A percentile compares a stretch with the other conserved stretches of the same genome.
These are phyloP conservation scores for Beauveria australis DNA, from an alignment of 2,329 filamentous ascomycete species.

Conservation along the genomic window DNA sequence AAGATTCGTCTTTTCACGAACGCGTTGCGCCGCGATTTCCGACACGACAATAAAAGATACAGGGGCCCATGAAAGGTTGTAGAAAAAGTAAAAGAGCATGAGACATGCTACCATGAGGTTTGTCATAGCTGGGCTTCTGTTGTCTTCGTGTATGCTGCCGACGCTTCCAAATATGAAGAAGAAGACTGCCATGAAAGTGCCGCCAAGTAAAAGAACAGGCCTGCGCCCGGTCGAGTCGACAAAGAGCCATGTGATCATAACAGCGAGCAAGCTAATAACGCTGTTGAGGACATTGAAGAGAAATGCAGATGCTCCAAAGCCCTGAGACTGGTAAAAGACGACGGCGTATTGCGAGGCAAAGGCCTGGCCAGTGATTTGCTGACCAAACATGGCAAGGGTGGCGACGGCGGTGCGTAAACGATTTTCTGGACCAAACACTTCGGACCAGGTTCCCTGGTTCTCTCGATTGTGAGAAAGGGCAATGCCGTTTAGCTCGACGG, in stretches of 20 bases:
- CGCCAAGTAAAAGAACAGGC: slow-evolving; percentile 19
- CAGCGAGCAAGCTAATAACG: slow-evolving; percentile 12
- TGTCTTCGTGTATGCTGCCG: slow-evolving; percentile 9
- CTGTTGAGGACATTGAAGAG: slow-evolving; percentile 19
- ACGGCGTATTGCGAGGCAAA: slow-evolving; percentile 22
- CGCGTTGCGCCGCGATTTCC: slow-evolving; percentile 17
- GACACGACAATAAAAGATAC: slow-evolving; percentile 21
- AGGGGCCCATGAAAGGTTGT: slow-evolving; percentile 21
- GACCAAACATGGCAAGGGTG: slow-evolving; percentile 22
- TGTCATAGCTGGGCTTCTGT: slow-evolving; percentile 3
- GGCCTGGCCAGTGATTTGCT: slow-evolving; percentile 26
- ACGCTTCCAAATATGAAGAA: slow-evolving; percentile 18
- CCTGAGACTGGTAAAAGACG: slow-evolving; percentile 23
- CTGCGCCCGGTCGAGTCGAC: slow-evolving; percentile 20
- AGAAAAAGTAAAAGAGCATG: slow-evolving; percentile 19
- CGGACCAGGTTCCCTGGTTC: slow-evolving; percentile 17
- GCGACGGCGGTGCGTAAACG: slow-evolving; percentile 18
- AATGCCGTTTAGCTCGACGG: slow-evolving; percentile 18
- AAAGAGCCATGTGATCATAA: slow-evolving; percentile 18
- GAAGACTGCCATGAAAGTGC: slow-evolving; percentile 18
- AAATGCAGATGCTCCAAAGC: slow-evolving; percentile 18
- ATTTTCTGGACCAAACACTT: slow-evolving; percentile 18
- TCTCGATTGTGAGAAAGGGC: slow-evolving; percentile 14
- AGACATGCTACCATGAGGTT: slow-evolving; percentile 19
- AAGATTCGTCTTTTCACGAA: slow-evolving; percentile 25